Base-by-base conservation (phyloP, 2,329 filamentous ascomycete species). In the Phyllosticta ampelicida region DNA sequence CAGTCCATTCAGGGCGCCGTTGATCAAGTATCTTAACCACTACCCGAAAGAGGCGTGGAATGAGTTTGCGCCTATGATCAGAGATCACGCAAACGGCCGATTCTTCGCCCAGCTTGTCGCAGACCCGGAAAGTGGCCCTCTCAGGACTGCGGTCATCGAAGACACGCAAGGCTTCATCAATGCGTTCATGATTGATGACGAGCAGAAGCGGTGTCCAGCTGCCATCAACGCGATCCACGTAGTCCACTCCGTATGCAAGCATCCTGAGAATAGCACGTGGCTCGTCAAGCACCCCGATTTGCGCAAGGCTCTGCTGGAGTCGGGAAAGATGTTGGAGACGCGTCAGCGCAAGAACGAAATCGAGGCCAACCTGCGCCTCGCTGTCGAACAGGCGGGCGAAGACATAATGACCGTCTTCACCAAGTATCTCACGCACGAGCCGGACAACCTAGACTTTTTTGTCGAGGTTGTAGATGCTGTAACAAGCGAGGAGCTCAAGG, bases 1-100 rank as follows among this genome's bases (percentile, higher is more conserved):
- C 65, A 97, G 91, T 66, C 92, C 92, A 0, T 97, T 99, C 78
- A 82, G 95, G 51, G 83, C 86, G 60, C 92, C 94, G 0, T 80
- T 99, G 19, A 90, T 95, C 71, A 89, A 90, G 67, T 99, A 95
- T 69, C 80, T 99, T 61, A 96, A 96, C 71, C 84, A 90, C 60
- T 99, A 97, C 68, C 86, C 94, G 0, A 87, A 87, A 62, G 91
- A 99, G 66, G 84, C 91, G 5, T 95, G 90, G 86, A 74, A 79
- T 1, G 86, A 90, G 66, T 86, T 97, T 62, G 78, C 86, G n/a
- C 80, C 81, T 21, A 89, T 86, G 65, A 77, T 97, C 57, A 87
- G 89, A 60, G 89, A 97, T 54, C 81, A 91, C 66, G 87, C 85
- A 61, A 95, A 95, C 66, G 94, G 95, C 2, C 85, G 94, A 16